These are phyloP conservation scores for Talaromyces thailandensis DNA, from an alignment of 495 filamentous ascomycete species.

Conservation along the genomic window DNA sequence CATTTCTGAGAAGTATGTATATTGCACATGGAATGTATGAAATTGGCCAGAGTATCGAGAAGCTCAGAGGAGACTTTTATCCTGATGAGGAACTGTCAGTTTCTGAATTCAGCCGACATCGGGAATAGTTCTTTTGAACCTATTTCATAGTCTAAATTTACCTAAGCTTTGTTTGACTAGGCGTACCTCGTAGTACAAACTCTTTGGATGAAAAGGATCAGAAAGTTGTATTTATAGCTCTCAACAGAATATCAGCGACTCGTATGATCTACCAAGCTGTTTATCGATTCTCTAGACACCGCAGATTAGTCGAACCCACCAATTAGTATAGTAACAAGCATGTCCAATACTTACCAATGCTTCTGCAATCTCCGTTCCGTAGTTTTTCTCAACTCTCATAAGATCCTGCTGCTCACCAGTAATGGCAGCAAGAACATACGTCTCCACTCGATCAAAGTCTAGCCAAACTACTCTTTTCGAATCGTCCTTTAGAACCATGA, in stretches of 20 bases:
- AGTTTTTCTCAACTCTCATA: not conserved
- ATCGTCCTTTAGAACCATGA: constrained; percentile 10
- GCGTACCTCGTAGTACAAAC: not conserved
- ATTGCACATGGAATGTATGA: no score
- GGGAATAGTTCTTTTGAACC: not conserved
- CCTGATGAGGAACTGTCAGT: no score
- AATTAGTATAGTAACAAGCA: not conserved
- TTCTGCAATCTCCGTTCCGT: not conserved
- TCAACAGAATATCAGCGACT: not conserved
- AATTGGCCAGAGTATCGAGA: no score
- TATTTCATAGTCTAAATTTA: not conserved
- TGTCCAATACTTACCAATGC: not conserved
- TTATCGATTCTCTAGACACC: not conserved
- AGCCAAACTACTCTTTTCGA: constrained; percentile 11
- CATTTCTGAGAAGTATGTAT: no score
- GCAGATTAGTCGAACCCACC: not conserved
- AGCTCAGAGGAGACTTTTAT: no score
- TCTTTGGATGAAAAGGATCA: not conserved
- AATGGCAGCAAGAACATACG: not conserved
- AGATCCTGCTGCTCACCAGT: not conserved
- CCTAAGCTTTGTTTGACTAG: not conserved
- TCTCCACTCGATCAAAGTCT: constrained; percentile 11
- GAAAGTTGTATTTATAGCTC: not conserved
- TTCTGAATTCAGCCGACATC: no score
- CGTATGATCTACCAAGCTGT: not conserved